Conservation (phyloP, 352 stramenopile genomes). For the Globisporangium paddicum region DNA sequence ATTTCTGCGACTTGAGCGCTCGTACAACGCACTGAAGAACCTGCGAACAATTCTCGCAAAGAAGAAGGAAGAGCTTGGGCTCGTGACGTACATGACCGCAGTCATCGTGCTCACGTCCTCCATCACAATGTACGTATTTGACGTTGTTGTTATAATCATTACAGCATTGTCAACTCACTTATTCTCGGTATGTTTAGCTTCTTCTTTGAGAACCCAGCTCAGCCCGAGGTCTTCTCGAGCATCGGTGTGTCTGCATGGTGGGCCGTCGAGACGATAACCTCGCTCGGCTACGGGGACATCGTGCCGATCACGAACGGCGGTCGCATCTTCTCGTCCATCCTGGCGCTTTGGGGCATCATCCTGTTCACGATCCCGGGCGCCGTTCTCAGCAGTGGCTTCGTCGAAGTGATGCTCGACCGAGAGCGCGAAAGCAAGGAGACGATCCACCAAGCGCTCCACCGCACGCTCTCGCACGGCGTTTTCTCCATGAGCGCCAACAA, state of each 20-base stretch:
- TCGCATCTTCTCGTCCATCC: slow-evolving; percentile 65
- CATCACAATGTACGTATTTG: slow-evolving; percentile 65
- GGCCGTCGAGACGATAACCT: slow-evolving; percentile 82
- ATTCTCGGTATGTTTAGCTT: slow-evolving; percentile 30
- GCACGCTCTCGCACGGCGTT: slow-evolving; percentile 45
- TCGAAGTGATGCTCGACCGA: slow-evolving; percentile 83
- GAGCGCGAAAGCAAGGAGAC: slow-evolving; percentile 54
- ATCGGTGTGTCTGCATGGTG: slow-evolving; percentile 75
- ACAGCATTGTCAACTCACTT: neutral
- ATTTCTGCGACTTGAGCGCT: slow-evolving; percentile 72
- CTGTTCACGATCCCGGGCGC: slow-evolving; percentile 80
- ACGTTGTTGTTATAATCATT: neutral
- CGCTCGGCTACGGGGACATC: slow-evolving; percentile 84
- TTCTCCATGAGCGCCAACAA: slow-evolving; percentile 30
- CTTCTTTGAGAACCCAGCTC: slow-evolving; percentile 69
- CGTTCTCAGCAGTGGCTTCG: slow-evolving; percentile 75
- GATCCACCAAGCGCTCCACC: slow-evolving; percentile 47
- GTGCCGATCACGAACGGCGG: slow-evolving; percentile 63
- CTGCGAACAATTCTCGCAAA: slow-evolving; percentile 64
- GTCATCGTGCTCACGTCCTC: slow-evolving; percentile 77
- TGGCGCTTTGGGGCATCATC: slow-evolving; percentile 84
- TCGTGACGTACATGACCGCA: slow-evolving; percentile 77
- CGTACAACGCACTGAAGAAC: slow-evolving; percentile 76
- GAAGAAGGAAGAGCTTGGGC: slow-evolving; percentile 73
- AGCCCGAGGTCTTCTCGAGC: slow-evolving; percentile 75